Base-by-base conservation (phyloP, 306 rosid genomes). In the Fagus crenata region DNA sequence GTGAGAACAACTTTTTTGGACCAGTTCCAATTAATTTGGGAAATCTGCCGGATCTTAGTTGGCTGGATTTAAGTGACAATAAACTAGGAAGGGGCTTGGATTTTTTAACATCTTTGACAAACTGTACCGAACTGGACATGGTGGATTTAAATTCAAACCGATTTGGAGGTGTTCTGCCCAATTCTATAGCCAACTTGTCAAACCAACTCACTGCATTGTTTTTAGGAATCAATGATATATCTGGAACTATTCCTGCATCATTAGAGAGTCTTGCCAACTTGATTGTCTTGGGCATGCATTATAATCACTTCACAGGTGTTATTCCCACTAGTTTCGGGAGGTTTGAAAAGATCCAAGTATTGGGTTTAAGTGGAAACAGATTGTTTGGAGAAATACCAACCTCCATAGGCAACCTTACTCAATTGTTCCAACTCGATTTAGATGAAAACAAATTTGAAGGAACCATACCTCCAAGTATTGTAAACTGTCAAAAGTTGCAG, bases 121-220 rank as follows among this genome's bases (percentile, higher is more conserved):
- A 87, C 5, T 71, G 80, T 64, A 87, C 81, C 69, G 15, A n/a
- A 13, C 22, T 84, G 72, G 0, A 53, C 17, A 0, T 4, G 0
- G 2, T 87, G 2, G 22, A 4, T 39, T 28, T 87, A 0, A 4
- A 55, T 2, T 0, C 0, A 1, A 87, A 87, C 70, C 79, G 71
- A 5, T 87, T 87, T 65, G 85, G 86, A 65, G 88, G 86, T 33
- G 64, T 15, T 37, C 67, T 87, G 17, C 86, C 86, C 7, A 58
- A 74, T 4, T 41, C 58, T 2, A 6, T 77, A 11, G 86, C 75
- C 43, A 84, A 87, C 41, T 77, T 87, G 22, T 77, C 90, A 46
- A 67, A 35, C 71, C 65, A 74, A 9, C 68, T 87, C 1, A 68
- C 1, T 12, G 0, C 0, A 0, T 22, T 87, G 32, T 46, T 31